Evolutionary conservation across 768 basidiomycete species (phyloP), one percentile per base, ranked within the genome.

Genomic region (Royoungia palumana): DNA sequence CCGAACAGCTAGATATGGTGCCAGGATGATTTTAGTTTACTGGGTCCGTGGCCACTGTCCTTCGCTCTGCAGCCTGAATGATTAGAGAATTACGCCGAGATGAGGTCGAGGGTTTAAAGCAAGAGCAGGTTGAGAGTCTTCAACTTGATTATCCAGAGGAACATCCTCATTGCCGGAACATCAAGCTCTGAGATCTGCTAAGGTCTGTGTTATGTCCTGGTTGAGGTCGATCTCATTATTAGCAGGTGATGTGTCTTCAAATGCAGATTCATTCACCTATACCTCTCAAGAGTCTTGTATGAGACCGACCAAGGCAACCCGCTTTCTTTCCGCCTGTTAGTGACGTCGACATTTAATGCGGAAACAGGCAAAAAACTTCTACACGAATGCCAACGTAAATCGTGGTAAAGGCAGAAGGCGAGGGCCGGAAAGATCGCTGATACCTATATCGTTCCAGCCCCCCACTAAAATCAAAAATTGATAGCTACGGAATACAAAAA

Each of bases 11-110:
- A 3, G 94, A 96, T 68, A 65, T 86, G 38, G 90, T 24, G 88
- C 95, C 25, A 98, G 94, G 73, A 94, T 99, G 66, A 74, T 98
- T 40, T 70, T 99, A 61, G 90, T 85, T 66, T 96, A 97, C 67
- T 97, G 95, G 95, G 93, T 97, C 50, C 76, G 96, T 39, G 96
- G 95, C 8, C 87, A 62, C 96, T 96, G 17, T 99, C 85, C 76
- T 99, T 97, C 62, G 94, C 93, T 32, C 65, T 87, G 12, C 96
- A 96, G 13, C 95, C 95, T 47, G 92, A 91, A 65, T 74, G 89
- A 49, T 64, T 87, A 9, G 82, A 83, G 55, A 87, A 88, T 61
- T 74, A 72, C 60, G 72, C 71, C 12, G 87, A 86, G 70, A 68
- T 68, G 36, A 72, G 66, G 38, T 61, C 47, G n/a, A 73, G 73